These are phyloP conservation scores for Meyerozyma sp. DNA, from an alignment of 1,139 yeast genomes.

Conservation along the genomic window DNA sequence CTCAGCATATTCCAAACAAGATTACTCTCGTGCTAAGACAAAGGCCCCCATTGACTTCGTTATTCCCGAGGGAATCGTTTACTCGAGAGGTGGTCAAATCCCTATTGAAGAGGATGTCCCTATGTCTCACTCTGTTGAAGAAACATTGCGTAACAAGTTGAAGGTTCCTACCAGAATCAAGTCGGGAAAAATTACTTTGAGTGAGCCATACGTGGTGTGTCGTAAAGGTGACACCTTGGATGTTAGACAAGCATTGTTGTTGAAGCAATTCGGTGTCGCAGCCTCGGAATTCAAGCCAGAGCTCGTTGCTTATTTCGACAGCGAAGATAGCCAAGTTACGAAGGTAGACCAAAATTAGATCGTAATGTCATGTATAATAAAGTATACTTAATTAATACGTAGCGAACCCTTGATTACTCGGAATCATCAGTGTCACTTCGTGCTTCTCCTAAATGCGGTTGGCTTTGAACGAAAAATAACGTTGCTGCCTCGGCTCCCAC, in stretches of 20 bases:
- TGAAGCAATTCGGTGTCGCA: slow-evolving; percentile 94
- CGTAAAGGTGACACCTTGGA: slow-evolving; percentile 74
- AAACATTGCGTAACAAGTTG: slow-evolving; percentile 79
- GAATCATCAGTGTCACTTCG: not conserved
- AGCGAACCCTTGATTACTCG: not conserved
- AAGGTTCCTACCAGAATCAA: slow-evolving; percentile 90
- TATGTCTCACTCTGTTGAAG: slow-evolving; percentile 92
- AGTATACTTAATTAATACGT: not conserved
- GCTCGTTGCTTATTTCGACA: slow-evolving; percentile 70
- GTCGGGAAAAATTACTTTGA: slow-evolving; percentile 77
- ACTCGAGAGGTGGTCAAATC: slow-evolving; percentile 93
- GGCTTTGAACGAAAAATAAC: slow-evolving; percentile 71
- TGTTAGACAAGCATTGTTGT: slow-evolving; percentile 84
- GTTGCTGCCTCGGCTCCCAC: slow-evolving; percentile 52
- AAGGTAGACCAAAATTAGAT: slow-evolving; percentile 10
- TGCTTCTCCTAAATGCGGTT: not conserved
- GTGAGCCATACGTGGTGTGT: slow-evolving; percentile 77
- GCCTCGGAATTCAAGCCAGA: slow-evolving; percentile 85
- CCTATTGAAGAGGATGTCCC: slow-evolving; percentile 92
- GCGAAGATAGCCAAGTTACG: slow-evolving; percentile 36
- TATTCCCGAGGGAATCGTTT: slow-evolving; percentile 85
- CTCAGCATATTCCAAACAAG: slow-evolving; percentile 68
- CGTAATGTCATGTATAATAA: slow-evolving; percentile 2
- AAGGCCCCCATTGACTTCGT: slow-evolving; percentile 77
- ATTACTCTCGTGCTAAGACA: slow-evolving; percentile 86